These are phyloP conservation scores for Bruguiera hainesii DNA, from an alignment of 441 rosid genomes.

Conservation along the genomic window DNA sequence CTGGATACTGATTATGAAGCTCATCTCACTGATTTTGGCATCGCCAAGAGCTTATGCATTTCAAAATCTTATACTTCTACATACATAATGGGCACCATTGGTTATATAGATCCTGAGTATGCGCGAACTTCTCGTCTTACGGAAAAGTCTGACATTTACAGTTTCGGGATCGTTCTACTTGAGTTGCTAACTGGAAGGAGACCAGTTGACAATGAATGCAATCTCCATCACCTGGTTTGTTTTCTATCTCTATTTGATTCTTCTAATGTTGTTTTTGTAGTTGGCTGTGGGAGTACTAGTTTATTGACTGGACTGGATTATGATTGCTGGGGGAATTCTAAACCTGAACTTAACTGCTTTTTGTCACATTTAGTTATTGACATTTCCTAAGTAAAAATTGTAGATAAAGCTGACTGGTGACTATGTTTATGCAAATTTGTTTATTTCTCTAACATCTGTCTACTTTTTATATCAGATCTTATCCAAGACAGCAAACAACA, in stretches of 20 bases:
- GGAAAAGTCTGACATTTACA: constrained; percentile 92
- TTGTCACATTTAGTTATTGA: too few species aligned
- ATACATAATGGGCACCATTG: constrained; percentile 87
- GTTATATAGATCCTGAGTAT: constrained; percentile 96
- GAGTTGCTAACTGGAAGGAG: constrained; percentile 90
- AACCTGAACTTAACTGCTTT: too few species aligned
- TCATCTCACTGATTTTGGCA: constrained; percentile 97
- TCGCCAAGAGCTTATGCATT: constrained; percentile 80
- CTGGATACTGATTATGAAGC: constrained; percentile 89
- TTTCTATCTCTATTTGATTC: too few species aligned
- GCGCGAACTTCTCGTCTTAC: constrained; percentile 96
- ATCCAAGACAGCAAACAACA: constrained; percentile 81
- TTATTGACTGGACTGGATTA: too few species aligned
- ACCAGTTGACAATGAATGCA: constrained; percentile 91
- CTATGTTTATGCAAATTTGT: too few species aligned
- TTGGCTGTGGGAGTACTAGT: too few species aligned
- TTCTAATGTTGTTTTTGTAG: too few species aligned
- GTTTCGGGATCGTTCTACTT: constrained; percentile 86
- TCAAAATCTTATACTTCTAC: constrained; percentile 89
- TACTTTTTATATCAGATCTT: constrained; percentile 43
- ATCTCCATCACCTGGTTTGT: constrained; percentile 92
- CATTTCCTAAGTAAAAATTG: too few species aligned
- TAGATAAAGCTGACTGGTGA: too few species aligned
- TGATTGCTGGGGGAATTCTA: too few species aligned
- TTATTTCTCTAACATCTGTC: too few species aligned